These are phyloP conservation scores for Cercospora sp. DNA, from an alignment of 2,329 filamentous ascomycete genomes.

Conservation along the genomic window DNA sequence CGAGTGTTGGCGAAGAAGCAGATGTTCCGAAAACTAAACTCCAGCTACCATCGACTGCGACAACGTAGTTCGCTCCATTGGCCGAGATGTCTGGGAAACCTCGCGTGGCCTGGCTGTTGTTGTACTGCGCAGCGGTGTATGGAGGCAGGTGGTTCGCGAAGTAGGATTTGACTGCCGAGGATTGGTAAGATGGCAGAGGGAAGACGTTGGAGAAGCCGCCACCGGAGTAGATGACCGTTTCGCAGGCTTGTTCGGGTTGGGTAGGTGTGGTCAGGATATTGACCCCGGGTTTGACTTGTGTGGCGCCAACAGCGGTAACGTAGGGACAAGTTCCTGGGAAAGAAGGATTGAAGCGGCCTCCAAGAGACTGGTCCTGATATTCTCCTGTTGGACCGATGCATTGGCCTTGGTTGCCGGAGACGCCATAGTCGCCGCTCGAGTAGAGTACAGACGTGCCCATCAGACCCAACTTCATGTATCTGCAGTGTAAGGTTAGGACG, in stretches of 20 bases:
- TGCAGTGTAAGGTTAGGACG: neutral
- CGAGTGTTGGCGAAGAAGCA: constrained; percentile 53
- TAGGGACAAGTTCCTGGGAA: constrained; percentile 44
- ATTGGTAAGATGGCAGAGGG: constrained; percentile 51
- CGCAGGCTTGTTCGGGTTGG: constrained; percentile 48
- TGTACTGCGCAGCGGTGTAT: constrained; percentile 24
- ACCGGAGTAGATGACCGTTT: constrained; percentile 47
- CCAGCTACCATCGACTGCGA: constrained; percentile 48
- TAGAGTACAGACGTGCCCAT: constrained; percentile 52
- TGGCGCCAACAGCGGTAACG: constrained; percentile 52
- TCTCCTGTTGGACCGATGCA: constrained; percentile 27
- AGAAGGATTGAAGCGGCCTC: constrained; percentile 48
- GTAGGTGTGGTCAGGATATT: constrained; percentile 28
- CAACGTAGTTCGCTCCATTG: constrained; percentile 39
- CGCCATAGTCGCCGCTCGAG: constrained; percentile 52
- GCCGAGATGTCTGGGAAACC: constrained; percentile 40
- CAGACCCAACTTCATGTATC: constrained; percentile 56
- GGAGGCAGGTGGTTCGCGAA: constrained; percentile 43
- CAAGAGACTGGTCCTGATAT: constrained; percentile 32
- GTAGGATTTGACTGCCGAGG: constrained; percentile 43
- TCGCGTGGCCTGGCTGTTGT: constrained; percentile 25
- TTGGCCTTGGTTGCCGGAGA: constrained; percentile 31
- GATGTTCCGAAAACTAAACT: constrained; percentile 53
- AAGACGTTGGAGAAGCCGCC: constrained; percentile 56
- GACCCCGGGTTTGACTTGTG: constrained; percentile 34